These are phyloP conservation scores for Colletotrichum sp. DNA, from an alignment of 2,329 filamentous ascomycete species.

Conservation along the genomic window DNA sequence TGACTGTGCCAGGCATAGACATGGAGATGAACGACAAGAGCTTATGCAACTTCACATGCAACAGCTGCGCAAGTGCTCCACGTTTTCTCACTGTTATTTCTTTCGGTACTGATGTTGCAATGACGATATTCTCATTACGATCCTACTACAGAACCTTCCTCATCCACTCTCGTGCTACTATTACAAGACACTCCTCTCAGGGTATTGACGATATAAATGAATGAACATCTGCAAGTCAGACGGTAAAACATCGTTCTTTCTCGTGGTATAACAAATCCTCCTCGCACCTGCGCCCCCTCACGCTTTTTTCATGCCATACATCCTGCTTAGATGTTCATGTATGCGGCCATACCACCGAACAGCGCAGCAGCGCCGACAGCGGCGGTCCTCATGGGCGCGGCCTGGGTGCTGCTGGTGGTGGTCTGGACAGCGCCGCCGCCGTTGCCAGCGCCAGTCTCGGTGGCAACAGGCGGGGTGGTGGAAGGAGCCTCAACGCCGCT, in stretches of 20 bases:
- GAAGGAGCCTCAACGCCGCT: constrained; percentile 53
- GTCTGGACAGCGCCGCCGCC: constrained; percentile 20
- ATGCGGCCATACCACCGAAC: constrained; percentile 47
- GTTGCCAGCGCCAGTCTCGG: constrained; percentile 23
- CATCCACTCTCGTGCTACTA: background rate
- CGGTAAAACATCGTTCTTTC: background rate
- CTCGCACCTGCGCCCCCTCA: background rate
- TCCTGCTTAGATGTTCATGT: constrained; percentile 23
- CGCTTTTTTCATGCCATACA: accelerated
- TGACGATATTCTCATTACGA: background rate
- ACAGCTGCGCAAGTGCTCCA: too few species aligned
- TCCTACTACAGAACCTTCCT: background rate
- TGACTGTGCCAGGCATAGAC: too few species aligned
- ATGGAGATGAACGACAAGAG: accelerated
- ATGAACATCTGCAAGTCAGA: background rate
- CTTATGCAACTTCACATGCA: too few species aligned
- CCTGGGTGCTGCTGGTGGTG: constrained; percentile 36
- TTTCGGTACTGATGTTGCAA: background rate
- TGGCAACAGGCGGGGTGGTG: constrained; percentile 37
- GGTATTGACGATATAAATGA: background rate
- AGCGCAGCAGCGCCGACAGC: constrained; percentile 50
- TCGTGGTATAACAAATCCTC: background rate
- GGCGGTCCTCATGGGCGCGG: constrained; percentile 36
- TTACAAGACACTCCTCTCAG: background rate
- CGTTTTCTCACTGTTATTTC: background rate